A percentile compares a stretch with the other conserved stretches of the same genome.
Conservation (phyloP, 352 stramenopile genomes). For the Lagenidium sp. region DNA sequence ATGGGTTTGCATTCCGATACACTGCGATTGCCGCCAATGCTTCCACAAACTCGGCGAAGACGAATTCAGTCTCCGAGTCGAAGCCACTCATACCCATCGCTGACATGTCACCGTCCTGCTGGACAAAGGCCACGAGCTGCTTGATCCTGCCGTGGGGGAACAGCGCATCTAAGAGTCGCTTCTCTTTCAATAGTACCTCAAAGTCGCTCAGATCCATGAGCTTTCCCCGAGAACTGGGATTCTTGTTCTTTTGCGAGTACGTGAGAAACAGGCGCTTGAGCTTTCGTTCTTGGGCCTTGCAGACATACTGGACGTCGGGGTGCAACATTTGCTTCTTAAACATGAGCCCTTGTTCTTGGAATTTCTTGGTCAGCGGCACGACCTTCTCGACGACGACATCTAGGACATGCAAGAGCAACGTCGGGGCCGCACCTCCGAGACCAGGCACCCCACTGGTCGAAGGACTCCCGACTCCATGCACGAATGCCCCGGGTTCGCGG, state of each 20-base stretch:
- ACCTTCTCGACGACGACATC: constrained; percentile 62
- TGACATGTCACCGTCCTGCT: constrained; percentile 61
- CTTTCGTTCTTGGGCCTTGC: constrained; percentile 68
- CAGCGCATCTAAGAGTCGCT: constrained; percentile 51
- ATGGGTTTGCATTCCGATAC: constrained; percentile 72
- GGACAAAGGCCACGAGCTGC: constrained; percentile 65
- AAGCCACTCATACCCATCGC: constrained; percentile 27
- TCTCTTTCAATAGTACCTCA: constrained; percentile 62
- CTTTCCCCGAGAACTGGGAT: constrained; percentile 55
- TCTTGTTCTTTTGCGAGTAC: constrained; percentile 74
- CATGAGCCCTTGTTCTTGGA: constrained; percentile 67
- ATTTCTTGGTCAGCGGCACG: constrained; percentile 63
- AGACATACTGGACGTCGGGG: constrained; percentile 64
- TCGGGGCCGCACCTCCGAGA: not conserved
- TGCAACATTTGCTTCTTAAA: constrained; percentile 85
- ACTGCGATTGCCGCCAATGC: constrained; percentile 59
- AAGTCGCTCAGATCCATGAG: constrained; percentile 67
- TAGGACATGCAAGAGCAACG: constrained; percentile 30
- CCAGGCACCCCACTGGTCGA: not conserved
- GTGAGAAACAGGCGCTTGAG: constrained; percentile 63
- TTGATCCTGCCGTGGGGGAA: constrained; percentile 71
- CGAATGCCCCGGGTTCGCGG: no score
- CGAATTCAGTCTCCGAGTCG: constrained; percentile 63
- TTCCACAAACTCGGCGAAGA: constrained; percentile 76
- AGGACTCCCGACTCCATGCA: not conserved